These are phyloP conservation scores for Plasmodium reichenowi DNA, from an alignment of 169 alveolate genomes.

Conservation along the genomic window DNA sequence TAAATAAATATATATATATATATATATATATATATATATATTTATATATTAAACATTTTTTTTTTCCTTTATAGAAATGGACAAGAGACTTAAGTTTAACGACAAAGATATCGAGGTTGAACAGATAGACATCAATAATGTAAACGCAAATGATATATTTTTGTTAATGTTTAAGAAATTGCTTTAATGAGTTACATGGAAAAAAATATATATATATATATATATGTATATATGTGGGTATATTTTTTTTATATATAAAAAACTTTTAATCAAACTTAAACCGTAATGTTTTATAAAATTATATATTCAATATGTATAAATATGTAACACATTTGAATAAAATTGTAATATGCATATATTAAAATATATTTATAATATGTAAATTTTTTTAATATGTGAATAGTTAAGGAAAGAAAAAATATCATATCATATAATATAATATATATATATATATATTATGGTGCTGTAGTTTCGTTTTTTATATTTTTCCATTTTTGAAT, in stretches of 20 bases:
- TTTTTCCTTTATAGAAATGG: constrained; percentile 27
- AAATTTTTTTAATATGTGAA: no score
- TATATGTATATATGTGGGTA: not conserved
- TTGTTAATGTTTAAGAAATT: constrained; percentile 46
- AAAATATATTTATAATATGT: no score
- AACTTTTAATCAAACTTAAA: no score
- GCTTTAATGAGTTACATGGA: not conserved
- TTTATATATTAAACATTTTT: not conserved
- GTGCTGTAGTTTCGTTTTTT: not conserved
- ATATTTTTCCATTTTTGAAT: not conserved
- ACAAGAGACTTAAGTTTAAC: constrained; percentile 17
- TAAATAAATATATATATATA: not conserved
- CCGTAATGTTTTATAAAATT: no score
- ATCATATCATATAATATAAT: no score
- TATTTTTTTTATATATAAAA: not conserved
- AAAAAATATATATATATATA: not conserved
- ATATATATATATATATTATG: not conserved
- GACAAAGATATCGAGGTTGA: constrained; percentile 52
- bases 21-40: not conserved
- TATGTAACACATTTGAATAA: no score
- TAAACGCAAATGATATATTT: constrained; percentile 71
- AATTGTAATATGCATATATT: no score
- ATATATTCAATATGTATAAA: no score
- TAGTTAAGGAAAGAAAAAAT: no score
- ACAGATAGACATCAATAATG: constrained; percentile 46